phyloP scores from a whole-genome alignment of 306 rosid species.

The Rosa persica region DNA sequence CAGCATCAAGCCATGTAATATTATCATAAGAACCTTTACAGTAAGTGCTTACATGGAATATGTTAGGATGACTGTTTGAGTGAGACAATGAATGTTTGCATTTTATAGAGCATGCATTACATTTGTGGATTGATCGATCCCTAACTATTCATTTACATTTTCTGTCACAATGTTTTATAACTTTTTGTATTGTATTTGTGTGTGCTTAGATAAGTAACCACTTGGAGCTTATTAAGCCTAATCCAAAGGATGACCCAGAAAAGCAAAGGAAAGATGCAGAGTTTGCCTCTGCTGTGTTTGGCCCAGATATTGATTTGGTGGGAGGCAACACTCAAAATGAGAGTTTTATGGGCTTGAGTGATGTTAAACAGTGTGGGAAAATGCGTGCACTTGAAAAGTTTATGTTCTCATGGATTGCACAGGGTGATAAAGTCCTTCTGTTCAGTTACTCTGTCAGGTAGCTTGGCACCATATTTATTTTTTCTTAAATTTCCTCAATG shows the following conservation, averaged over 20 bases:
- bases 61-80: background rate
- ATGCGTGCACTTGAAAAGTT: slow-evolving; percentile 87
- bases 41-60: background rate
- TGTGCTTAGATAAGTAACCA: slow-evolving; percentile 79
- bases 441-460: slow-evolving; percentile 94
- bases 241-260: slow-evolving; percentile 73
- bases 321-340: slow-evolving; percentile 78
- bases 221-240: slow-evolving; percentile 91
- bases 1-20: background rate
- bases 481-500: background rate
- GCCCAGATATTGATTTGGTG: slow-evolving; percentile 76
- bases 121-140: background rate
- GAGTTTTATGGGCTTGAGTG: slow-evolving; percentile 91
- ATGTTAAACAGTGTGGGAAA: slow-evolving; percentile 88
- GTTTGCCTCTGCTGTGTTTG: slow-evolving; percentile 82
- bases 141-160: background rate
- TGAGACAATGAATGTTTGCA: background rate
- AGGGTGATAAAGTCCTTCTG: slow-evolving; percentile 90
- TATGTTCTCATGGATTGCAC: slow-evolving; percentile 66
- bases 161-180: background rate
- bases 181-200: slow-evolving; percentile 5
- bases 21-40: slow-evolving; percentile 9
- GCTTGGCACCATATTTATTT: background rate
- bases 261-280: slow-evolving; percentile 87
- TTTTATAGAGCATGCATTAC: background rate